Evolutionary conservation across 768 basidiomycete species (phyloP).

Genomic region (Cyathus striatus): DNA sequence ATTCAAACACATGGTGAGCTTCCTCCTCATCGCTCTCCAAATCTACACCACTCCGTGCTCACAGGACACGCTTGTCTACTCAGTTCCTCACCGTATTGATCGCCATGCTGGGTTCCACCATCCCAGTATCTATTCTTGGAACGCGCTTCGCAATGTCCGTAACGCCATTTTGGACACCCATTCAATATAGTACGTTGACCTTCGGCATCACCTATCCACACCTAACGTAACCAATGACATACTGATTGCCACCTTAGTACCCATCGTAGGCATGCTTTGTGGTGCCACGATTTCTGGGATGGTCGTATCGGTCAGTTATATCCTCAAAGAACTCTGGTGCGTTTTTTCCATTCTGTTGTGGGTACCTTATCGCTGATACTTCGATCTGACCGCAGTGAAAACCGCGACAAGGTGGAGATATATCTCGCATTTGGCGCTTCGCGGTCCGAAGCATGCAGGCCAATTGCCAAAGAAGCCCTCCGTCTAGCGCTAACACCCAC

Average conservation of each 20-base stretch:
- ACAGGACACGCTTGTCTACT: background rate
- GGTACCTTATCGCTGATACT: background rate
- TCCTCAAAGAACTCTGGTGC: conserved; percentile 75
- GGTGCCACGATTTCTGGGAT: conserved; percentile 76
- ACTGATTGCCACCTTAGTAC: conserved; percentile 39
- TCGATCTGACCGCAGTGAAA: conserved; percentile 48
- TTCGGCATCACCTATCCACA: background rate
- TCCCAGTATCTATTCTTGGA: conserved; percentile 77
- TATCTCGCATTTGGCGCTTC: conserved; percentile 85
- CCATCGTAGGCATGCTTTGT: conserved; percentile 82
- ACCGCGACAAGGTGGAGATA: conserved; percentile 79
- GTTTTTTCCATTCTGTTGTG: conserved; percentile 24
- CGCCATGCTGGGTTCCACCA: conserved; percentile 70
- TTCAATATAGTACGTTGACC: conserved; percentile 63
- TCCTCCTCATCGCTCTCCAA: background rate
- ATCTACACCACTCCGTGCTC: too few relatives aligned
- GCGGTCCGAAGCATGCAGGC: conserved; percentile 77
- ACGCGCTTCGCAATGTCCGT: conserved; percentile 71
- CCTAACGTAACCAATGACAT: conserved; percentile 1
- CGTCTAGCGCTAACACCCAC: conserved; percentile 74
- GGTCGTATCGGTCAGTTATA: conserved; percentile 61
- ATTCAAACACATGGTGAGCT: conserved; percentile 64
- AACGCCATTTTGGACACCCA: conserved; percentile 78
- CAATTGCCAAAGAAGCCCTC: conserved; percentile 75
- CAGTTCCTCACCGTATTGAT: conserved; percentile 65